phyloP scores from a whole-genome alignment of 1,139 yeast species.

The Lodderomyces beijingensis region DNA sequence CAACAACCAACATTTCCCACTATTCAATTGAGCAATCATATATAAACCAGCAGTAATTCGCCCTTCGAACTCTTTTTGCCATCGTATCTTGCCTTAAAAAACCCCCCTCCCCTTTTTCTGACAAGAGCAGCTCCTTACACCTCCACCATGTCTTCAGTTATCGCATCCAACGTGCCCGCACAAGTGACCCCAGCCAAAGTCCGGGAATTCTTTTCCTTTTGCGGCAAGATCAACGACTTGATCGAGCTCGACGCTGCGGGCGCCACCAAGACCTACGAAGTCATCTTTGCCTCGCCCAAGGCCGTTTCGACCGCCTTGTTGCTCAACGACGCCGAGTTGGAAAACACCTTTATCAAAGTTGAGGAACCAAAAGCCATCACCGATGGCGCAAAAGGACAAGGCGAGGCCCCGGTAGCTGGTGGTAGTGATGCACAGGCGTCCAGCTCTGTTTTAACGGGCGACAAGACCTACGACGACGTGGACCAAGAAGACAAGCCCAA shows the following conservation, averaged over 20 bases:
- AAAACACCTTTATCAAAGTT: constrained; percentile 51
- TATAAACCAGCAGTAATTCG: background rate
- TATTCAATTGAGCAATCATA: too few species aligned
- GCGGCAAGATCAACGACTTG: constrained; percentile 55
- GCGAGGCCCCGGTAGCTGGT: background rate
- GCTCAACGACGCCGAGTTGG: constrained; percentile 70
- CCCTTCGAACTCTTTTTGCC: background rate
- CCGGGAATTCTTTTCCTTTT: constrained; percentile 68
- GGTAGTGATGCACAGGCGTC: constrained; percentile 1
- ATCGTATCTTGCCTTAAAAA: background rate
- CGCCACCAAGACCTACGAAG: constrained; percentile 28
- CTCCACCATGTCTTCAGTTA: constrained; percentile 35
- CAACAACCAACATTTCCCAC: background rate
- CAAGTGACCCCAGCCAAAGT: constrained; percentile 53
- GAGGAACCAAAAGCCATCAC: constrained; percentile 27
- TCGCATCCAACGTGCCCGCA: constrained; percentile 59
- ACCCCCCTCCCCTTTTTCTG: constrained; percentile 1
- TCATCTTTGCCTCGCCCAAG: constrained; percentile 52
- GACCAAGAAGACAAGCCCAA: constrained; percentile 78
- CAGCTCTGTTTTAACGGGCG: constrained; percentile 12
- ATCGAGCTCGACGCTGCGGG: constrained; percentile 10
- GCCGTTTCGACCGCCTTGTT: constrained; percentile 74
- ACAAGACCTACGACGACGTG: constrained; percentile 39
- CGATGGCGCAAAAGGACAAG: constrained; percentile 1
- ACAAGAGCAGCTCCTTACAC: too few species aligned